Base-by-base conservation (phyloP, 441 rosid genomes). In the Pelargonium myrrhifolium region DNA sequence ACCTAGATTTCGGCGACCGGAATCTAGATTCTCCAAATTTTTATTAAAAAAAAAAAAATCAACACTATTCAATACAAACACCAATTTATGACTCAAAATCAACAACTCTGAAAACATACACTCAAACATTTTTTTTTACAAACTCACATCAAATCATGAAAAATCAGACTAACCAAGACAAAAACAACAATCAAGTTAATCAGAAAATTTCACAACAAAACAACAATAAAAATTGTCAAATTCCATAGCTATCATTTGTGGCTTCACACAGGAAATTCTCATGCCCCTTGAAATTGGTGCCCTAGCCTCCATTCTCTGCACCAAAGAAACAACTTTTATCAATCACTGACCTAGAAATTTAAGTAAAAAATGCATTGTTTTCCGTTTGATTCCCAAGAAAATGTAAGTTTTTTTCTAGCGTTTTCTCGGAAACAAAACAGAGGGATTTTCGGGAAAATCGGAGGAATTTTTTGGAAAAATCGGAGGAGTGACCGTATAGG, bases 231-330 rank as follows among this genome's bases (percentile, higher is more conserved):
- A 49, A 1, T 49, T 49, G 20, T 5, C n/a, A 14, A 1, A 14
- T 4, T 14, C 9, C 9, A 4, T 40, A 40, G 11, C 11, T 40
- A 8, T 40, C 8, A 40, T 9, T 40, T 40, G 45, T 40, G 56
- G 17, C 56, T 49, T 49, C 20, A 15, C 56, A n/a, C 20, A 49
- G 56, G 56, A 49, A 15, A n/a, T 5, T n/a, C n/a, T 49, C 56
- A 18, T 5, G 5, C 56, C 4, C 56, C n/a, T 49, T n/a, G 56
- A 17, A 49, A 1, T 15, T 15, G 17, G 9, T 14, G 56, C 56
- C 56, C 56, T 49, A n/a, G n/a, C 56, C 56, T 49, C 56, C 56
- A 49, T 4, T 49, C 56, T 18, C 56, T 49, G 56, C 56, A 49
- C 56, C 56, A 14, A 49, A 49, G 6, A 49, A 49, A 49, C 56